A percentile compares a stretch with the other conserved stretches of the same genome.
phyloP scores from a whole-genome alignment of 257 asterid species.

The Ehretia macrophylla region DNA sequence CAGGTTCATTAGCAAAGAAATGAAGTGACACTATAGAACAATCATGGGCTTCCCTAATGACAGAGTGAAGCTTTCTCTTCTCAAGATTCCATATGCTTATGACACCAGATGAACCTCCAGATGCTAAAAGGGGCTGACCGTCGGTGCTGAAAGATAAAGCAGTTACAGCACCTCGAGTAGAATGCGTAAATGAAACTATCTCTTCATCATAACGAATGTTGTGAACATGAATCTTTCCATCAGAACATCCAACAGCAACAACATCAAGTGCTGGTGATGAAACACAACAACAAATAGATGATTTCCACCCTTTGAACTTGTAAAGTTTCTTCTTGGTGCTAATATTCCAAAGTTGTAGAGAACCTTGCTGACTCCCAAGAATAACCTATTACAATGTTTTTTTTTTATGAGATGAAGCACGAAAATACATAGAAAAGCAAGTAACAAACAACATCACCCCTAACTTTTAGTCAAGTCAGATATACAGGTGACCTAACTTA shows the following conservation, averaged over 20 bases:
- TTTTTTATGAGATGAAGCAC: conserved; percentile 15
- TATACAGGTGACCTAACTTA: conserved; percentile 15
- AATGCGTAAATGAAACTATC: conserved; percentile 66
- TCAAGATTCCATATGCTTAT: conserved; percentile 92
- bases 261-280: conserved; percentile 93
- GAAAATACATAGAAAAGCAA: conserved; percentile 6
- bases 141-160: conserved; percentile 88
- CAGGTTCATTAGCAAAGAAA: conserved; percentile 83
- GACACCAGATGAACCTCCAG: conserved; percentile 93
- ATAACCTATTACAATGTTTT: conserved; percentile 49
- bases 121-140: conserved; percentile 90
- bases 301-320: conserved; percentile 78
- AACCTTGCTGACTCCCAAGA: conserved; percentile 79
- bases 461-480: background rate
- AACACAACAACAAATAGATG: conserved; percentile 70
- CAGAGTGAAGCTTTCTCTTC: conserved; percentile 74
- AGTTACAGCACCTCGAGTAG: conserved; percentile 77
- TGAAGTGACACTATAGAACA: conserved; percentile 72
- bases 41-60: conserved; percentile 82
- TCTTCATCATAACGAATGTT: conserved; percentile 79
- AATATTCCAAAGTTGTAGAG: conserved; percentile 83
- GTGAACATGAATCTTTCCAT: conserved; percentile 85
- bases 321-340: conserved; percentile 76
- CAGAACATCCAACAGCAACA: conserved; percentile 79
- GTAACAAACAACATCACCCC: background rate